Conservation (phyloP, 257 asterid genomes). For the Capsicum rhomboideum region DNA sequence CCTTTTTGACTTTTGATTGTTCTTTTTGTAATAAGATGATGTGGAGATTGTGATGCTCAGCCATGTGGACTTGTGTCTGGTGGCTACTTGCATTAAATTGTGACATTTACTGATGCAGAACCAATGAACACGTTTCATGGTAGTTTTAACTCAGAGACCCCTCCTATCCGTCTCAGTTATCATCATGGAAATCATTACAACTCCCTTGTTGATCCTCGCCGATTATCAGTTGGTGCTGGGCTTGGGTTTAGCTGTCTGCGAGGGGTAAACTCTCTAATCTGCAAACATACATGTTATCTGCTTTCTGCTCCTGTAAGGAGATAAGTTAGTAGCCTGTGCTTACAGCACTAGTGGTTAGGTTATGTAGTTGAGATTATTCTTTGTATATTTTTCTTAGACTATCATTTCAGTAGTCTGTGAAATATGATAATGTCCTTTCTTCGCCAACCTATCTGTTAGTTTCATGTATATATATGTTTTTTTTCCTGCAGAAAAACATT, state of each 20-base stretch:
- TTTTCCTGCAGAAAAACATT: constrained; percentile 32
- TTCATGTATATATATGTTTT: background rate
- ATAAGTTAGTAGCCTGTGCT: background rate
- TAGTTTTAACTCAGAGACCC: constrained; percentile 75
- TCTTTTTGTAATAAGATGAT: background rate
- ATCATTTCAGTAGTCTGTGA: background rate
- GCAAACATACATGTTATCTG: background rate
- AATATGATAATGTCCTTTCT: background rate
- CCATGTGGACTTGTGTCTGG: background rate
- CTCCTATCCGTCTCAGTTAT: constrained; percentile 89
- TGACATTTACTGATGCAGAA: constrained; percentile 32
- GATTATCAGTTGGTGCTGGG: constrained; percentile 78
- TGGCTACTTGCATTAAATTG: background rate
- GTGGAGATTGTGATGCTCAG: background rate
- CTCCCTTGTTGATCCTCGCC: constrained; percentile 95
- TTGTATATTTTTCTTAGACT: background rate
- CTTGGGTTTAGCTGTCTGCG: constrained; percentile 86
- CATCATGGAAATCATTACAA: constrained; percentile 97
- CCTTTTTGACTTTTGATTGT: background rate
- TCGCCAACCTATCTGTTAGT: background rate
- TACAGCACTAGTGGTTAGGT: background rate
- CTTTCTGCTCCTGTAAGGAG: background rate
- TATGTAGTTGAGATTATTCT: background rate
- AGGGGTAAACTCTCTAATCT: constrained; percentile 48
- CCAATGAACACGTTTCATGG: constrained; percentile 96